Conservation (phyloP, 1,284 basidiomycete species). For the Leucoagaricus sp. region DNA sequence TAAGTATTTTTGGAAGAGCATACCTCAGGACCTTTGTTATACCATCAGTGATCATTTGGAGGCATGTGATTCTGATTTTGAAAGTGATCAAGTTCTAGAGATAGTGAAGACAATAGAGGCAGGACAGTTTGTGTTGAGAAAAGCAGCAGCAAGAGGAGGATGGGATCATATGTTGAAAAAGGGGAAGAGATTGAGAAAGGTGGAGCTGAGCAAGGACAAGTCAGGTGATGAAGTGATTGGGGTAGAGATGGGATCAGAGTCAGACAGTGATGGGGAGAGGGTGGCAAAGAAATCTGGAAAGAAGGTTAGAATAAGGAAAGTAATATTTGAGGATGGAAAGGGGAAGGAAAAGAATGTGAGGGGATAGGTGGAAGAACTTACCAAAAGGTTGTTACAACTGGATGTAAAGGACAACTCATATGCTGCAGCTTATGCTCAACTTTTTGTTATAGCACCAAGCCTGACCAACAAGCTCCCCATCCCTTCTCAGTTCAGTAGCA, state of each 20-base stretch:
- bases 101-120: conserved; percentile 5
- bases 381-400: conserved; percentile 1
- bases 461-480: background rate
- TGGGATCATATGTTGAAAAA: background rate
- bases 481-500: background rate
- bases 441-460: background rate
- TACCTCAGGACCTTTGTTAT: background rate
- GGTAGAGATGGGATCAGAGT: background rate
- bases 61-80: background rate
- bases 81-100: background rate
- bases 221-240: background rate
- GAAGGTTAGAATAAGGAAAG: conserved; percentile 7
- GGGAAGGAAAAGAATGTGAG: background rate
- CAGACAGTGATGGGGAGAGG: background rate
- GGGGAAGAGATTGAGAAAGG: background rate
- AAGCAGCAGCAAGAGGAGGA: background rate
- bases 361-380: conserved; percentile 9
- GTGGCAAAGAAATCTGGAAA: background rate
- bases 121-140: conserved; percentile 7
- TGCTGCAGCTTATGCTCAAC: conserved; percentile 3
- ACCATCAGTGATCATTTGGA: background rate
- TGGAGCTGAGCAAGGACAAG: background rate
- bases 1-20: conserved; percentile 6
- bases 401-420: conserved; percentile 1
- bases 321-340: conserved; percentile 1